Percentiles rank a stretch among this genome's conserved stretches.
These are phyloP conservation scores for Aspergillus persii DNA, from an alignment of 2,329 filamentous ascomycete genomes.

Conservation along the genomic window DNA sequence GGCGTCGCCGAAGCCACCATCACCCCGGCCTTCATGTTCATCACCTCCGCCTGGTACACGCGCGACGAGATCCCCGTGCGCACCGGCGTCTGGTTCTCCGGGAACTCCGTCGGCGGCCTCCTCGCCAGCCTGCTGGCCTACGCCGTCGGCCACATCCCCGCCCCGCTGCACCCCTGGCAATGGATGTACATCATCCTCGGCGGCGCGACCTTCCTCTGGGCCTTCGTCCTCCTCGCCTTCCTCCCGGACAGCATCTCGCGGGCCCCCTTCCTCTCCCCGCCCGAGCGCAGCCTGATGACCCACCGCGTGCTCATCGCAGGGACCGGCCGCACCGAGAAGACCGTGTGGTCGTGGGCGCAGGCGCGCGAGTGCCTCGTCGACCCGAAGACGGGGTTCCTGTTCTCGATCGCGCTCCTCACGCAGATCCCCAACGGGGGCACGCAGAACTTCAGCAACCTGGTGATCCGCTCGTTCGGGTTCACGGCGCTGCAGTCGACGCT, in stretches of 20 bases:
- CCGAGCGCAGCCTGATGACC: slow-evolving; percentile 48
- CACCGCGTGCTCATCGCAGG: slow-evolving; percentile 13
- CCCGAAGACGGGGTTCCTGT: slow-evolving; percentile 61
- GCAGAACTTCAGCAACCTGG: slow-evolving; percentile 48
- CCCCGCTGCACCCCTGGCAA: slow-evolving; percentile 51
- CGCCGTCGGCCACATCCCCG: slow-evolving; percentile 54
- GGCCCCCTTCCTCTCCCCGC: slow-evolving; percentile 56
- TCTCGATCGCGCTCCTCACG: slow-evolving; percentile 52
- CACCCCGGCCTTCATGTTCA: slow-evolving; percentile 55
- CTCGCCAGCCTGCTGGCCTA: slow-evolving; percentile 44
- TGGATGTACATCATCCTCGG: slow-evolving; percentile 61
- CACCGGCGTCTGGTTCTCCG: slow-evolving; percentile 55
- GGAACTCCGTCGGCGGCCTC: slow-evolving; percentile 19
- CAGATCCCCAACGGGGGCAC: slow-evolving; percentile 59
- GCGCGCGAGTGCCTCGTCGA: slow-evolving; percentile 54
- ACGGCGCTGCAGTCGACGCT: slow-evolving; percentile 52
- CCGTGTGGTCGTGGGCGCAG: slow-evolving; percentile 53
- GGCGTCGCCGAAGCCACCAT: slow-evolving; percentile 57
- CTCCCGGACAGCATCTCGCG: slow-evolving; percentile 55
- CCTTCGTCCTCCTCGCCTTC: slow-evolving; percentile 47
- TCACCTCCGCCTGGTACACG: slow-evolving; percentile 58
- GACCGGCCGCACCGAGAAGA: slow-evolving; percentile 21
- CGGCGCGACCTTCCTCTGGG: slow-evolving; percentile 51
- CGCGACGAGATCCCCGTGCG: slow-evolving; percentile 56
- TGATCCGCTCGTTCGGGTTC: slow-evolving; percentile 57